phyloP scores from a whole-genome alignment of 768 basidiomycete species.

The Pleurotus salmoneostramineus region DNA sequence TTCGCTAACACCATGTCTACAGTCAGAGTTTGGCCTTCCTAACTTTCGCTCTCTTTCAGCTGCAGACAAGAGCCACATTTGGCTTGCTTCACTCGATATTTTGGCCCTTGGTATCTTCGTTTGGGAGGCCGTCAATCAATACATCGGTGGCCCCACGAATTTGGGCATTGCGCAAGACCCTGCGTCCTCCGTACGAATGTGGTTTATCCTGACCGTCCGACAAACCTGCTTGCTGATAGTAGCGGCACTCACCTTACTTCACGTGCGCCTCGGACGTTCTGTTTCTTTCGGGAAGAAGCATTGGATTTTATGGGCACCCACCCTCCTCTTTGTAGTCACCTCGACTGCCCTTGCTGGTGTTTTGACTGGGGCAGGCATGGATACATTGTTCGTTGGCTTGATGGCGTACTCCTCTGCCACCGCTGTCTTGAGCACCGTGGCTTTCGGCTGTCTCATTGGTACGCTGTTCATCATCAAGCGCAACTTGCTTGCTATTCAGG shows the following conservation, averaged over 20 bases:
- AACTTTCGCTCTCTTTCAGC: conserved; percentile 63
- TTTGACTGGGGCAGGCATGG: conserved; percentile 48
- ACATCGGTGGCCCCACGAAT: conserved; percentile 40
- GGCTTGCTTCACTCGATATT: conserved; percentile 68
- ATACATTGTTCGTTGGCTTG: conserved; percentile 58
- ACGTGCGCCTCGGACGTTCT: conserved; percentile 67
- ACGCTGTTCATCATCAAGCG: conserved; percentile 65
- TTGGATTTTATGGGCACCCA: conserved; percentile 73
- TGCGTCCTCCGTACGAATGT: conserved; percentile 56
- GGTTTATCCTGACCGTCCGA: conserved; percentile 63
- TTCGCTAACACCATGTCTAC: conserved; percentile 19
- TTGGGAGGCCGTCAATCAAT: conserved; percentile 62
- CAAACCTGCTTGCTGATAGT: conserved; percentile 68
- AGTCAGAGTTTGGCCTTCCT: conserved; percentile 77
- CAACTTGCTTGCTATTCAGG: conserved; percentile 54
- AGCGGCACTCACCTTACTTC: conserved; percentile 56
- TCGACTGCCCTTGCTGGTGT: conserved; percentile 60
- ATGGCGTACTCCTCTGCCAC: conserved; percentile 52
- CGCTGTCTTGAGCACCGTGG: conserved; percentile 46
- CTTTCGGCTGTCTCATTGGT: conserved; percentile 55
- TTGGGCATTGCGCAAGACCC: conserved; percentile 43
- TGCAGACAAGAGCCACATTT: conserved; percentile 68
- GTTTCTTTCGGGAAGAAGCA: conserved; percentile 67
- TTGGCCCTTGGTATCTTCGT: conserved; percentile 58
- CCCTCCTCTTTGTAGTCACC: conserved; percentile 44